These are phyloP conservation scores for Plasmodium vivax DNA, from an alignment of 169 alveolate species.

Conservation along the genomic window DNA sequence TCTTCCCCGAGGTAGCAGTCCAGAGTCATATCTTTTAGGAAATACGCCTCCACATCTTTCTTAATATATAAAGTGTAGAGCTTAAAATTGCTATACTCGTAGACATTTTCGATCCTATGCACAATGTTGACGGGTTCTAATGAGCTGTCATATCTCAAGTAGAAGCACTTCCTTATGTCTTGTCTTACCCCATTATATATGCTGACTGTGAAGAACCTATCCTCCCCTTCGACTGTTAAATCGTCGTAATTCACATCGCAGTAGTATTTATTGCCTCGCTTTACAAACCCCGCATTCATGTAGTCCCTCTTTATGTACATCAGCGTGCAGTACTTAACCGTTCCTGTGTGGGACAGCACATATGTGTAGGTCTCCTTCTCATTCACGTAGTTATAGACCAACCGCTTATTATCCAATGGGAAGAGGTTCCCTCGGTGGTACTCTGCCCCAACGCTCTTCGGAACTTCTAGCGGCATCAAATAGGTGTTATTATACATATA, in stretches of 20 bases:
- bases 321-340: conserved; percentile 24
- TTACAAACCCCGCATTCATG: conserved; percentile 50
- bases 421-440: conserved; percentile 13
- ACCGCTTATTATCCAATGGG: not conserved
- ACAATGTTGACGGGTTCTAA: conserved; percentile 52
- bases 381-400: conserved; percentile 16
- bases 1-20: conserved; percentile 48
- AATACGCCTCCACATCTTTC: conserved; percentile 28
- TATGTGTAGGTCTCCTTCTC: conserved; percentile 16
- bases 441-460: not conserved
- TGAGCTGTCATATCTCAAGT: not conserved
- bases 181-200: conserved; percentile 17
- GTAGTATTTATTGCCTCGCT: not conserved
- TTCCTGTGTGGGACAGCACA: conserved; percentile 1
- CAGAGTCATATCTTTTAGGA: conserved; percentile 4
- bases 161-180: conserved; percentile 34
- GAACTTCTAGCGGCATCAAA: not conserved
- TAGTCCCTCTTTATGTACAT: conserved; percentile 35
- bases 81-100: conserved; percentile 16
- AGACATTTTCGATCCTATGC: conserved; percentile 5
- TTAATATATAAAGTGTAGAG: conserved; percentile 16
- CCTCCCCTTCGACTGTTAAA: conserved; percentile 13
- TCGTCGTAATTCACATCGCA: conserved; percentile 42
- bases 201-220: conserved; percentile 19
- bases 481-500: conserved; percentile 4